Evolutionary conservation across 768 basidiomycete species (phyloP), one percentile per base, ranked within the genome.

Genomic region (Mycena metata): DNA sequence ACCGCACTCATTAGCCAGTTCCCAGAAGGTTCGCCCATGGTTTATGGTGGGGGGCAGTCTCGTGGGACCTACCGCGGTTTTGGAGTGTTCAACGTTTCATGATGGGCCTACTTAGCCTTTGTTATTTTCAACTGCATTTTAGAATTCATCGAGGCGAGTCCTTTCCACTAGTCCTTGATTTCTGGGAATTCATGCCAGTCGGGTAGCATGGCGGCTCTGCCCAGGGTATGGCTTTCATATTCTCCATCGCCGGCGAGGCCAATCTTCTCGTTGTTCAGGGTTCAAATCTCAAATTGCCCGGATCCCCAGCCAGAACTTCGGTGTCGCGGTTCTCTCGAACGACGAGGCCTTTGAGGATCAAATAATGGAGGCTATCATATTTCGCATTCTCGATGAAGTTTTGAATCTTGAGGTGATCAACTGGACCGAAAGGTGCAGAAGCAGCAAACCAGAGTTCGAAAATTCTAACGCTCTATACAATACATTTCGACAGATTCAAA

Each of bases 241-340:
- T 51, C 24, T 51, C 16, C 30, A 30, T 30, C 3, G 30, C 6
- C 30, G 30, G 3, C 30, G n/a, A n/a, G n/a, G 30, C 30, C 6
- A 3, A 30, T 6, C 6, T 30, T 30, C 3, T 30, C 30, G 7
- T 19, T 41, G 9, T 41, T 51, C 17, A 72, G 76, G 77, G 0
- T 76, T 76, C 61, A 60, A 43, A 4, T 52, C 73, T 0, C 30
- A 60, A 26, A 61, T 79, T 11, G 71, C 68, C 10, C 72, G 77
- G 7, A 46, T 78, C 1, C 77, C 77, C 2, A 60, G 54, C 23
- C 65, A 75, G 23, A 67, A 71, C 43, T 26, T 79, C 11, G 79
- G 79, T 8, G 69, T 78, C 39, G 70, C 76, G 7, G 75, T 79
- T 30, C 66, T 78, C 16, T 72, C 69, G 12, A 79, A 78, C 43